phyloP scores from a whole-genome alignment of 108 stramenopile species.

The Aureococcus anophagefferens region DNA sequence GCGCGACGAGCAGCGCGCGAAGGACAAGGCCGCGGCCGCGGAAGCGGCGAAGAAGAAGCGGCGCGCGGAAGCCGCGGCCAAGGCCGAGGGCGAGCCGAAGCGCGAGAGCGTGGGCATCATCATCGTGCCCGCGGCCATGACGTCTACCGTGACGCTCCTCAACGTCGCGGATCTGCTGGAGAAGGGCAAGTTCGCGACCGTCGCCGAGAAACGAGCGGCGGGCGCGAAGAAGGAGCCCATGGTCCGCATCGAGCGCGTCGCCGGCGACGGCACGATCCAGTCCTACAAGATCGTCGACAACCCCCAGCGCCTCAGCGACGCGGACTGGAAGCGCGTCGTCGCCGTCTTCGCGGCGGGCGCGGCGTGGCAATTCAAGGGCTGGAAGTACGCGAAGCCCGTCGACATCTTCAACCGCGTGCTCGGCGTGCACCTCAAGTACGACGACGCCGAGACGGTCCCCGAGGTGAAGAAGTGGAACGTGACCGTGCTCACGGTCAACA shows the following conservation, averaged over 20 bases:
- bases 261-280: constrained; percentile 48
- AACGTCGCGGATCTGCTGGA: constrained; percentile 80
- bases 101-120: constrained; percentile 65
- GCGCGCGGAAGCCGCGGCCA: not conserved
- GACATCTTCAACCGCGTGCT: constrained; percentile 55
- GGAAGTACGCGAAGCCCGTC: constrained; percentile 62
- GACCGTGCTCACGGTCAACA: constrained; percentile 45
- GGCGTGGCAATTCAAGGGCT: constrained; percentile 95
- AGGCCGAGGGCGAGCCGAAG: constrained; percentile 13
- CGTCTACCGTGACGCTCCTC: constrained; percentile 66
- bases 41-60: not conserved
- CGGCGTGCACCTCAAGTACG: constrained; percentile 68
- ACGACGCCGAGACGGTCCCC: constrained; percentile 53
- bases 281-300: constrained; percentile 81
- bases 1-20: not conserved
- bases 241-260: constrained; percentile 10
- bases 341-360: constrained; percentile 83
- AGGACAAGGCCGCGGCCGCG: not conserved
- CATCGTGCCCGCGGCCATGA: constrained; percentile 83
- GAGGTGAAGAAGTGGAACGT: constrained; percentile 65
- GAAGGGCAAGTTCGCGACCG: constrained; percentile 36
- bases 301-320: constrained; percentile 33
- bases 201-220: constrained; percentile 9
- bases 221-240: constrained; percentile 11
- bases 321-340: constrained; percentile 85